Percentiles rank a stretch among this genome's conserved stretches.
These are phyloP conservation scores for Pleodorina starrii DNA, from an alignment of 139 green algal species.

Conservation along the genomic window DNA sequence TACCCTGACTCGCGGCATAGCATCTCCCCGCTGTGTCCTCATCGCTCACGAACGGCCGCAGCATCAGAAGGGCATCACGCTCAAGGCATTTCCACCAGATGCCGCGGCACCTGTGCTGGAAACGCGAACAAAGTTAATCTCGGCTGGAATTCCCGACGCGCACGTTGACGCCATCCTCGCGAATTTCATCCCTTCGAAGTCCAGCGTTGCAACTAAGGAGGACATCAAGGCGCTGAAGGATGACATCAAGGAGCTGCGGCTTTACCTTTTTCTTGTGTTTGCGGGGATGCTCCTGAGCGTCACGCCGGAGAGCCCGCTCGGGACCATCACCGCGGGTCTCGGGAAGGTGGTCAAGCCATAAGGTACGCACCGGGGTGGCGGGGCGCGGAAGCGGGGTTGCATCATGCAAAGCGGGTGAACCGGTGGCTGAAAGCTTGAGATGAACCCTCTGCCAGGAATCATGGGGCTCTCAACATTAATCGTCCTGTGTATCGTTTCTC, in stretches of 20 bases:
- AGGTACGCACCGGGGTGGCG: too few relatives aligned
- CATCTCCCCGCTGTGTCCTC: neutral
- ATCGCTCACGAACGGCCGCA: neutral
- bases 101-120: neutral
- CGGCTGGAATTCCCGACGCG: neutral
- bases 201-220: constrained; percentile 5
- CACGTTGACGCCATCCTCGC: constrained; percentile 4
- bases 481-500: too few relatives aligned
- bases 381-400: too few relatives aligned
- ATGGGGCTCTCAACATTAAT: too few relatives aligned
- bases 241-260: constrained; percentile 15
- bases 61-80: neutral
- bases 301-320: constrained; percentile 8
- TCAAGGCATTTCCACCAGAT: neutral
- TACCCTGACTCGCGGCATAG: neutral
- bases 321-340: too few relatives aligned
- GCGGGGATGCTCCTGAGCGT: neutral
- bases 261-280: neutral
- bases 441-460: too few relatives aligned
- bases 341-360: too few relatives aligned
- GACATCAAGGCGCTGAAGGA: too few relatives aligned
- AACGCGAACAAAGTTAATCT: neutral
- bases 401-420: too few relatives aligned
- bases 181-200: neutral
- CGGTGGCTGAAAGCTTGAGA: too few relatives aligned